phyloP scores from a whole-genome alignment of 257 asterid species.

The Solanum sitiens region DNA sequence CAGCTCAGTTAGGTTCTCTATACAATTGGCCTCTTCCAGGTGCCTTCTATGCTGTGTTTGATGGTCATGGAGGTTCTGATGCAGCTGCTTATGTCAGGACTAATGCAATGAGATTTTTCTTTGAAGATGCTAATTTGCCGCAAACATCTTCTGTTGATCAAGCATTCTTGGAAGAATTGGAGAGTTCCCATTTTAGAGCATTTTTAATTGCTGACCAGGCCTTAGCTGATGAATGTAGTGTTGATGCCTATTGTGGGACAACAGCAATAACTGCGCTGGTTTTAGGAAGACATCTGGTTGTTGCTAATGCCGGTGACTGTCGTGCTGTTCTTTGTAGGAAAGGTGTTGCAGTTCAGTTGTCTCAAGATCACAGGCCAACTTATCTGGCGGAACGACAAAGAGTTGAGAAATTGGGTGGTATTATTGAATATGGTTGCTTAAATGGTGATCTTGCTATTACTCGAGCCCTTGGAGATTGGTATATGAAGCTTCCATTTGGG shows the following conservation, averaged over 20 bases:
- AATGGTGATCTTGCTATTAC: slow-evolving; percentile 89
- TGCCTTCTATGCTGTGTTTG: slow-evolving; percentile 82
- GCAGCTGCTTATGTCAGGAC: slow-evolving; percentile 70
- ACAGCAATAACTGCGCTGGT: slow-evolving; percentile 82
- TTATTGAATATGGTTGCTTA: slow-evolving; percentile 61
- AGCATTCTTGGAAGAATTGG: slow-evolving; percentile 46
- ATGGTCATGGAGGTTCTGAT: slow-evolving; percentile 89
- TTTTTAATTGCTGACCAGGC: slow-evolving; percentile 69
- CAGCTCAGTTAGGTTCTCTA: slow-evolving; percentile 44
- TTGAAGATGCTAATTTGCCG: slow-evolving; percentile 64
- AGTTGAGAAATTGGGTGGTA: slow-evolving; percentile 77
- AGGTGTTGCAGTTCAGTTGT: slow-evolving; percentile 76
- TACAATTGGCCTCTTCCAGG: slow-evolving; percentile 58
- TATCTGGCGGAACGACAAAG: slow-evolving; percentile 50
- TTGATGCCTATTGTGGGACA: slow-evolving; percentile 73
- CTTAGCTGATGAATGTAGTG: slow-evolving; percentile 48
- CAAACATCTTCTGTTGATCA: slow-evolving; percentile 43
- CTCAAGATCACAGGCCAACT: slow-evolving; percentile 86
- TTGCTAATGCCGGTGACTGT: slow-evolving; percentile 93
- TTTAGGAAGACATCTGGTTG: slow-evolving; percentile 54
- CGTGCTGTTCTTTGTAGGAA: slow-evolving; percentile 87
- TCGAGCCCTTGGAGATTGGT: slow-evolving; percentile 96
- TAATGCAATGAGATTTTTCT: slow-evolving; percentile 54
- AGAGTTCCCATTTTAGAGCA: slow-evolving; percentile 40
- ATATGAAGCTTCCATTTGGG: slow-evolving; percentile 76